A percentile compares a stretch with the other conserved stretches of the same genome.
Conservation (phyloP, 306 rosid genomes). For the Acacia melanoxylon region DNA sequence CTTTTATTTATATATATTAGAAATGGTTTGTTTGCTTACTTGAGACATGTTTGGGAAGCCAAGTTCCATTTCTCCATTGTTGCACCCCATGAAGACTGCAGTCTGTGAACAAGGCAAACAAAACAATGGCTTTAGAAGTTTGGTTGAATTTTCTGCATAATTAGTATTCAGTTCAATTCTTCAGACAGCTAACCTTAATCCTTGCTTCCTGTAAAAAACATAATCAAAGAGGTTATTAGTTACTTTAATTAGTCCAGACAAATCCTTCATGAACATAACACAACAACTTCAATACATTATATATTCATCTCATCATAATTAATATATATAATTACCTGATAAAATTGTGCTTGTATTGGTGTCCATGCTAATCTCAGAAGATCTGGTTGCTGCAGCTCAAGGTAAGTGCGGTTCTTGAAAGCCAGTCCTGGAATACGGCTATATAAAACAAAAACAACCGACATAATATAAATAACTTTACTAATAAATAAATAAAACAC, state of each 20-base stretch:
- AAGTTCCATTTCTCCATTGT: conserved; percentile 83
- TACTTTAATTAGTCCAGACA: not conserved
- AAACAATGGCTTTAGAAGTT: not conserved
- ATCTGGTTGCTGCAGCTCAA: conserved; percentile 8
- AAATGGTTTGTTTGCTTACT: conserved; percentile 38
- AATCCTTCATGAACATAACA: not conserved
- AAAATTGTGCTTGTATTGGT: not conserved
- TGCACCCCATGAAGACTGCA: conserved; percentile 83
- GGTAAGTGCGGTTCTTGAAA: conserved; percentile 3
- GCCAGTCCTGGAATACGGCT: conserved; percentile 14
- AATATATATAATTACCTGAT: not conserved
- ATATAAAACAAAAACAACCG: not conserved
- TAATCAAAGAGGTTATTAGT: not conserved
- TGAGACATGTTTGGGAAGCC: conserved; percentile 71
- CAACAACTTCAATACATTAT: not conserved
- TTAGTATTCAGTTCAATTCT: not conserved
- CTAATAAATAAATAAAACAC: not conserved
- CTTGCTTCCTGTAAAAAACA: conserved; percentile 19
- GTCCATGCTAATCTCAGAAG: conserved; percentile 4
- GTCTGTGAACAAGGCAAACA: conserved; percentile 9
- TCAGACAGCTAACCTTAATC: conserved; percentile 6
- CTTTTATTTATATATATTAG: too few species aligned
- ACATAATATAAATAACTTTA: not conserved
- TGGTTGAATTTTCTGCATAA: conserved; percentile 13
- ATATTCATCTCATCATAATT: not conserved